Evolutionary conservation across 768 basidiomycete species (phyloP), one percentile per base, ranked within the genome.

Genomic region (Russula abietina): DNA sequence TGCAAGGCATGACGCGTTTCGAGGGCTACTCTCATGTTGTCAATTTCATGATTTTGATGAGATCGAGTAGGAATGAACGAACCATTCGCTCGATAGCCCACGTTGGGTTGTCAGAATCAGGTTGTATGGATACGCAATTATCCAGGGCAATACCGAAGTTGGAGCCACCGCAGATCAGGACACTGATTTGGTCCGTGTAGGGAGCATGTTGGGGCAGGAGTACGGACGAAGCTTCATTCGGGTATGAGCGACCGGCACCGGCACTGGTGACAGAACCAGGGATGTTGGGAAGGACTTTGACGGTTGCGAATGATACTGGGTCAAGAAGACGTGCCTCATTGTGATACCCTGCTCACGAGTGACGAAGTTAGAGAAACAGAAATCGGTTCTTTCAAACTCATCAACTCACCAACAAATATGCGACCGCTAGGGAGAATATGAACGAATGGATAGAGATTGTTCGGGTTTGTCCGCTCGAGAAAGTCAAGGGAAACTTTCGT

Each of bases 61-160:
- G 28, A 36, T 1, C 24, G 24, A 28, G 6, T 17, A 24, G 19
- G 26, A 41, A 24, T 22, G 39, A 10, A 73, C 83, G 53, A 46
- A 89, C 89, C 90, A 91, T 91, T 55, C 90, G 82, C 71, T 92
- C 90, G 10, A 91, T 39, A 0, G 78, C 78, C 90, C 90, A 92
- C 1, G 79, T 79, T 1, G 88, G 70, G 54, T 85, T 83, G 1
- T 70, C 41, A 0, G 69, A 82, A 69, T 92, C 90, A 0, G 90
- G 90, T 26, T 79, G 73, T 24, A 85, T 89, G 1, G 79, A 75
- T 14, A 90, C 80, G 67, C 90, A 92, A 67, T 89, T 90, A 68
- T 90, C 88, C 24, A 86, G 73, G 2, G 79, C 79, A 10, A 72
- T 69, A 3, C 83, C 83, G 8, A 75, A 78, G 41, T 83, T 83